phyloP scores from a whole-genome alignment of 441 rosid species.

The Syzygium malaccense region DNA sequence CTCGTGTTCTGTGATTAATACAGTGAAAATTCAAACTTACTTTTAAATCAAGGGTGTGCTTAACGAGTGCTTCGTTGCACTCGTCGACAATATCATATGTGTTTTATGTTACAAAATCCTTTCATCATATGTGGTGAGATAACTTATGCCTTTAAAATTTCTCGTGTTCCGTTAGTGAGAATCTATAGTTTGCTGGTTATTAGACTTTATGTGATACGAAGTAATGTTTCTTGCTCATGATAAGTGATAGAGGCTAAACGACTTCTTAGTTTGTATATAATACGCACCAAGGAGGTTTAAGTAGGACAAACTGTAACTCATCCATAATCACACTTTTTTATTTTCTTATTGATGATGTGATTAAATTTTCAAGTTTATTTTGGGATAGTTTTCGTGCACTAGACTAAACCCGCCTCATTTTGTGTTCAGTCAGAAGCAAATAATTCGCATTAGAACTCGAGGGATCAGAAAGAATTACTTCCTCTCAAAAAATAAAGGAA shows the following conservation, averaged over 20 bases:
- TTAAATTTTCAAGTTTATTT: not conserved
- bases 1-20: not conserved
- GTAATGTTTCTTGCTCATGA: not conserved
- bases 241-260: not conserved
- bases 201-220: not conserved
- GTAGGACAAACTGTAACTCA: not conserved
- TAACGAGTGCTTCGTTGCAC: no score
- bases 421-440: not conserved
- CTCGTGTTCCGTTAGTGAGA: not conserved
- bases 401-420: accelerated
- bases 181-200: not conserved
- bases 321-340: not conserved
- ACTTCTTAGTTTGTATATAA: not conserved
- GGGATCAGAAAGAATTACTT: not conserved
- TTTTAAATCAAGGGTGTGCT: no score
- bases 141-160: not conserved
- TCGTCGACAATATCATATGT: not conserved
- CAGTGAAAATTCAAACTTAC: no score
- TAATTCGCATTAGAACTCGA: not conserved
- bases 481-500: no score
- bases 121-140: not conserved
- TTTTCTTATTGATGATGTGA: not conserved
- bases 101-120: not conserved
- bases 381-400: not conserved
- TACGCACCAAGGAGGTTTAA: not conserved